Evolutionary conservation across 1,139 yeast genomes (phyloP), one percentile per base, ranked within the genome.

Genomic region (Waltiozyma sp.): DNA sequence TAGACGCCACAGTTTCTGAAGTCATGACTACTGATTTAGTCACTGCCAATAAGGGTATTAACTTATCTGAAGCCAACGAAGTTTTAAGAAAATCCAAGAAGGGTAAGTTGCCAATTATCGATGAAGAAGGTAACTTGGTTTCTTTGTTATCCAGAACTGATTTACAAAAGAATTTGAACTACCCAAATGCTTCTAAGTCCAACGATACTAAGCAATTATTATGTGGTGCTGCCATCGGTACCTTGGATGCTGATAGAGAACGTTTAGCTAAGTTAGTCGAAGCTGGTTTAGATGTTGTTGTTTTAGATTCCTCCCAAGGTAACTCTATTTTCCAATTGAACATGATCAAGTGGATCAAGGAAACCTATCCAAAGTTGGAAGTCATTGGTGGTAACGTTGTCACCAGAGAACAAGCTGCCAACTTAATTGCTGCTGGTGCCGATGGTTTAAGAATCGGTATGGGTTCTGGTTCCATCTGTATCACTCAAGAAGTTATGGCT

Each of bases 401-500:
- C 49, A 89, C 96, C 55, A 84, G 98, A 68, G 98, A 91, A 66
- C 98, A 93, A 74, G 97, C 98, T 52, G 98, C 99, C 52, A 74
- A 80, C 59, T 77, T 91, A 62, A 93, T 91, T 57, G 84, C 77
- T 58, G 96, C 95, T 45, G 98, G 98, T 68, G 96, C 95, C 45
- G 99, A 91, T 67, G 98, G 89, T 63, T 76, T 91, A 60, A 88
- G 97, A 76, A 89, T 91, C 55, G 99, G 98, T 71, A 91, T 91
- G 99, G 99, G 99, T 60, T 87, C 97, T 38, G 98, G 98, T 61
- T 87, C 96, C 47, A 91, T 91, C 62, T 91, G 97, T 76, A 93
- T 91, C 62, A 91, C 98, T 46, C 98, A 93, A 72, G 99, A 91
- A 71, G 98, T 91, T 48, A 91, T 91, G 99, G 98, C 99, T 42